Conservation (phyloP, 176 grass and related monocot species). For the Zoysia japonica region DNA sequence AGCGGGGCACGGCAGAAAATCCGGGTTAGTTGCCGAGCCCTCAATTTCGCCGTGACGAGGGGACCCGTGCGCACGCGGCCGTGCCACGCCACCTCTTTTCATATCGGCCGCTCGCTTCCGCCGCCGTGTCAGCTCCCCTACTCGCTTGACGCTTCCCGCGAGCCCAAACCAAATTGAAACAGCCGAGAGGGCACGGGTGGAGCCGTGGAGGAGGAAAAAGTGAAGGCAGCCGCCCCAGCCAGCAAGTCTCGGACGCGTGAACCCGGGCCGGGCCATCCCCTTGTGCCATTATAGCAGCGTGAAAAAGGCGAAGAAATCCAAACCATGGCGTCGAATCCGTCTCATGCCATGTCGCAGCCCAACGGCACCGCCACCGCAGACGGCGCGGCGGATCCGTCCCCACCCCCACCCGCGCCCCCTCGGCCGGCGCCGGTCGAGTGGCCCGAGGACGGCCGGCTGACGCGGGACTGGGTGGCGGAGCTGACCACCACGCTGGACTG, state of each 20-base stretch:
- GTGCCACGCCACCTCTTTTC: neutral
- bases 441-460: constrained; percentile 57
- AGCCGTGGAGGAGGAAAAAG: neutral
- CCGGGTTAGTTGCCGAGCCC: neutral
- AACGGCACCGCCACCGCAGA: neutral
- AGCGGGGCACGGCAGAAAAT: too few relatives aligned
- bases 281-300: too few relatives aligned
- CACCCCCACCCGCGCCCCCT: neutral
- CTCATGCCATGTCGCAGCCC: constrained; percentile 45
- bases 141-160: neutral
- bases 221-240: too few relatives aligned
- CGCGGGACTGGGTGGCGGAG: constrained; percentile 61
- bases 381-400: neutral
- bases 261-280: too few relatives aligned
- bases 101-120: neutral
- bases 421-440: constrained; percentile 42
- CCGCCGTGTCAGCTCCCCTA: constrained; percentile 23
- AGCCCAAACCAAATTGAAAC: too few relatives aligned
- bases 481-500: constrained; percentile 65
- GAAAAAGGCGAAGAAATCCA: neutral
- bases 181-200: neutral
- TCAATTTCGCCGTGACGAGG: neutral
- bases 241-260: too few relatives aligned
- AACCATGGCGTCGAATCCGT: constrained; percentile 2
- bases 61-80: neutral